Percentiles rank a stretch among this genome's conserved stretches.
These are phyloP conservation scores for Fusarium sp. DNA, from an alignment of 2,329 filamentous ascomycete species.

Conservation along the genomic window DNA sequence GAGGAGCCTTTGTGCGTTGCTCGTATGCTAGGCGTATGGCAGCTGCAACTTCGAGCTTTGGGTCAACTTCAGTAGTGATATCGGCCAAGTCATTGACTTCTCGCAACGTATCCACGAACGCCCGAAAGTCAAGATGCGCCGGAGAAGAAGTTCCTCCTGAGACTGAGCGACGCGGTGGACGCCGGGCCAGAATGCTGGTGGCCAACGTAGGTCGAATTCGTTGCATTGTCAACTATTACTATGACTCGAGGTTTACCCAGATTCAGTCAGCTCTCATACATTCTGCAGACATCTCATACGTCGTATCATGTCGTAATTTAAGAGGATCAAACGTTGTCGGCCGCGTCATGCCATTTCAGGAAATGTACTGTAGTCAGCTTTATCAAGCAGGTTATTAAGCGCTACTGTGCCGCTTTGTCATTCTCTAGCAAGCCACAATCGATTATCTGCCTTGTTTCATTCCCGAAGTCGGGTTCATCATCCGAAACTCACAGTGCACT, in stretches of 20 bases:
- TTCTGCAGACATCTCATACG: no score
- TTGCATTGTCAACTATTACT: background rate
- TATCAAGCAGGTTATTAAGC: background rate
- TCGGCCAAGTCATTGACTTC: background rate
- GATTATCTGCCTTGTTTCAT: background rate
- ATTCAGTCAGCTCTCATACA: no score
- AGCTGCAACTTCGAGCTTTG: background rate
- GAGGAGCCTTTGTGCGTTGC: background rate
- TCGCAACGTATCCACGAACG: background rate
- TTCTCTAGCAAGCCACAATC: background rate
- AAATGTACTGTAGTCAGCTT: background rate
- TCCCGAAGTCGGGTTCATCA: background rate
- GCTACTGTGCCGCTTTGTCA: background rate
- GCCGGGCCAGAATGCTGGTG: background rate
- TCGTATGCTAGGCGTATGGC: background rate
- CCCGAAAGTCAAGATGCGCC: background rate
- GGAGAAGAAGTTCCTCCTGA: background rate
- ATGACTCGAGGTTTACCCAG: no score
- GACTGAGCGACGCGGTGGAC: background rate
- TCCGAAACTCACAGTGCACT: background rate
- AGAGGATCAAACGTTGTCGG: background rate
- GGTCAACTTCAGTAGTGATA: background rate
- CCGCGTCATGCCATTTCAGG: background rate
- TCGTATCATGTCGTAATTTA: background rate
- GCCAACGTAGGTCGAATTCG: accelerated